Evolutionary conservation across 2,329 filamentous ascomycete genomes (phyloP), one percentile per base, ranked within the genome.

Genomic region (Ophiostoma piceae): DNA sequence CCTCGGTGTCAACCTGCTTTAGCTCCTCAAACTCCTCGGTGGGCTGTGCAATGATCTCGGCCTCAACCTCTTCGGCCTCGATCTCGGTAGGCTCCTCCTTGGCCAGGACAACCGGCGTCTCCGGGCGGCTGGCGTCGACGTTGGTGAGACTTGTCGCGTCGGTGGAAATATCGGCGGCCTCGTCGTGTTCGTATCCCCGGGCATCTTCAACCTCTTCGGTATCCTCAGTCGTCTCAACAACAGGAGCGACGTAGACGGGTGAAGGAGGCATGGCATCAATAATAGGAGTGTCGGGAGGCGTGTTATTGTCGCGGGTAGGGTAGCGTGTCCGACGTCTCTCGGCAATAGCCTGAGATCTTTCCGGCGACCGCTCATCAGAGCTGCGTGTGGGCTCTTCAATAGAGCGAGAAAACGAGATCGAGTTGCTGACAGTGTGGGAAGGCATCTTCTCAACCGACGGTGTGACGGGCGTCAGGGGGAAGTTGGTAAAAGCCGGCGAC

Each of bases 211-310:
- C 22, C 2, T 41, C 22, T 3, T 68, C 37, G 12, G 22, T 19
- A 9, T 65, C 35, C 16, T 26, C 19, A 8, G 11, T n/a, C 7
- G 4, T 35, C 5, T 41, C 19, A 37, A 3, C 16, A 14, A 35
- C 26, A 29, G 57, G 57, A 32, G 57, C 57, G 26, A 62, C 57
- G 6, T 32, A 29, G 26, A 35, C 26, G 7, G 60, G 60, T 32
- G 60, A 65, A 51, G n/a, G 47, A 2, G 22, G 32, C 39, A 41
- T 43, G 60, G 16, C 12, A 16, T 65, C 26, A 22, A 41, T 29
- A 5, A 43, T 68, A 3, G 69, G 67, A 1, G 69, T 68, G 8
- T 60, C 69, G 1, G 69, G 69, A 22, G 69, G 67, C 0, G 69
- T 70, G 35, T 70, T 51, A 5, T 65, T 16, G 32, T 29, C 57